These are phyloP conservation scores for Xerocomus nothofagi DNA, from an alignment of 1,284 basidiomycete species.

Conservation along the genomic window DNA sequence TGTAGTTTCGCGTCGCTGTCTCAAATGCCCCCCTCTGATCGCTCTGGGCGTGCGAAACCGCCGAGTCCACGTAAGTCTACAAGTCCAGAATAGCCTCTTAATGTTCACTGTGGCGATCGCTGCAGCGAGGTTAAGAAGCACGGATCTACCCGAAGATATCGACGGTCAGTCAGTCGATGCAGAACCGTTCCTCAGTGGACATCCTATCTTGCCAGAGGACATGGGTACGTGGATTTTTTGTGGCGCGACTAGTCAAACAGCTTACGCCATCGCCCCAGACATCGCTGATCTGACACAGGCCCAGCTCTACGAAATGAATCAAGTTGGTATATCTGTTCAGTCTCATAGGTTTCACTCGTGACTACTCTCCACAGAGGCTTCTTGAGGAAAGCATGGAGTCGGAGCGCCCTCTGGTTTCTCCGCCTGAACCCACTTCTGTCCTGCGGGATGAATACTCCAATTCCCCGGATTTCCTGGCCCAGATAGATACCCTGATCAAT, in stretches of 20 bases:
- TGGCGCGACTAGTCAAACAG: background rate
- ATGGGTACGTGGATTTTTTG: slow-evolving; percentile 24
- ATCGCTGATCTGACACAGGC: slow-evolving; percentile 34
- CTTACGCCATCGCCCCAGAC: slow-evolving; percentile 23
- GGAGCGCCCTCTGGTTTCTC: slow-evolving; percentile 52
- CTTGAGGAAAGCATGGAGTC: slow-evolving; percentile 49
- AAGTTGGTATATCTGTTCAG: slow-evolving; percentile 31
- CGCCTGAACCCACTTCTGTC: slow-evolving; percentile 46
- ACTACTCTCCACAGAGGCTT: slow-evolving; percentile 37
- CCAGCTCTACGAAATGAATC: slow-evolving; percentile 52
- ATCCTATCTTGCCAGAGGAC: slow-evolving; percentile 33
- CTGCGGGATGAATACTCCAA: slow-evolving; percentile 67
- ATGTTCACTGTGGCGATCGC: background rate
- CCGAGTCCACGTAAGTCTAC: slow-evolving; percentile 30
- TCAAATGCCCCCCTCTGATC: slow-evolving; percentile 19
- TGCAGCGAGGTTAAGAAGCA: slow-evolving; percentile 31
- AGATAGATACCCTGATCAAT: slow-evolving; percentile 61
- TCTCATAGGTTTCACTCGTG: slow-evolving; percentile 4
- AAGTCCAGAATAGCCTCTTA: background rate
- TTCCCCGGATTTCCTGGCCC: slow-evolving; percentile 55
- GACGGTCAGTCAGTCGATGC: slow-evolving; percentile 2
- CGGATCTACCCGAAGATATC: slow-evolving; percentile 24
- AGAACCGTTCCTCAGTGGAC: slow-evolving; percentile 29
- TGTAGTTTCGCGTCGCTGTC: background rate
- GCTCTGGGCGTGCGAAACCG: slow-evolving; percentile 5